Evolutionary conservation across 2,329 filamentous ascomycete genomes (phyloP).

Genomic region (Trichoderma sp.): DNA sequence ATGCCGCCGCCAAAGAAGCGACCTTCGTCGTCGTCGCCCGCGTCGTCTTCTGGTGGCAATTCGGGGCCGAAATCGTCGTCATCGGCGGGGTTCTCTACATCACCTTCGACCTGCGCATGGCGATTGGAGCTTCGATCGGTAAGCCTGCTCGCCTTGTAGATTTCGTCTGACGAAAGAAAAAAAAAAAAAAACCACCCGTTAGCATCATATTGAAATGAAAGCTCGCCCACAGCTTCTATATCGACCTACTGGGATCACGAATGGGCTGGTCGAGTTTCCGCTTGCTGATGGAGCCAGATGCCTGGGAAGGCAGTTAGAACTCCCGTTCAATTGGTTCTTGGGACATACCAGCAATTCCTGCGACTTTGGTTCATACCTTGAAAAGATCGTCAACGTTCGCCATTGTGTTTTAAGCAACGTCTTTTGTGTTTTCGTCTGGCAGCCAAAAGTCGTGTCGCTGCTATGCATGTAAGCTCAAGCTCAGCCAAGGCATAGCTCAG

Average conservation of each 20-base stretch:
- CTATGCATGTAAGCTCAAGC: not conserved
- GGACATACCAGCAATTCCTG: not conserved
- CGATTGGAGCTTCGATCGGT: constrained; percentile 44
- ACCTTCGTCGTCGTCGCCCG: constrained; percentile 79
- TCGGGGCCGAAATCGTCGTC: constrained; percentile 49
- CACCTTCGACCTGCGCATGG: constrained; percentile 44
- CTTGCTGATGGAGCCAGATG: constrained; percentile 52
- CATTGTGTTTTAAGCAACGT: constrained; percentile 38
- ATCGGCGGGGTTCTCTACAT: constrained; percentile 48
- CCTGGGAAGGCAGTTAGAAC: constrained; percentile 28
- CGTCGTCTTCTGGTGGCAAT: constrained; percentile 48
- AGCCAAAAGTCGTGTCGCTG: not conserved
- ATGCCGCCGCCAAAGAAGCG: constrained; percentile 95
- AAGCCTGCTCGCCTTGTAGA: constrained; percentile 62
- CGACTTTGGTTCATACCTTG: constrained; percentile 37
- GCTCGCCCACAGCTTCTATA: constrained; percentile 12
- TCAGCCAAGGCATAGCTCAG: not conserved
- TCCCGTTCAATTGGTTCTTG: not conserved
- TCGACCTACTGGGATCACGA: constrained; percentile 56
- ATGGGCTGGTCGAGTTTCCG: constrained; percentile 61
- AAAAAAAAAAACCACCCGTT: not conserved
- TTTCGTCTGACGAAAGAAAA: constrained; percentile 44
- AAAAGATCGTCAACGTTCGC: constrained; percentile 59
- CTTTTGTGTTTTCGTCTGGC: not conserved
- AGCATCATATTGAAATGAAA: not conserved